Conservation (phyloP, 2,329 filamentous ascomycete genomes). For the Aspergillus novofumigatus region DNA sequence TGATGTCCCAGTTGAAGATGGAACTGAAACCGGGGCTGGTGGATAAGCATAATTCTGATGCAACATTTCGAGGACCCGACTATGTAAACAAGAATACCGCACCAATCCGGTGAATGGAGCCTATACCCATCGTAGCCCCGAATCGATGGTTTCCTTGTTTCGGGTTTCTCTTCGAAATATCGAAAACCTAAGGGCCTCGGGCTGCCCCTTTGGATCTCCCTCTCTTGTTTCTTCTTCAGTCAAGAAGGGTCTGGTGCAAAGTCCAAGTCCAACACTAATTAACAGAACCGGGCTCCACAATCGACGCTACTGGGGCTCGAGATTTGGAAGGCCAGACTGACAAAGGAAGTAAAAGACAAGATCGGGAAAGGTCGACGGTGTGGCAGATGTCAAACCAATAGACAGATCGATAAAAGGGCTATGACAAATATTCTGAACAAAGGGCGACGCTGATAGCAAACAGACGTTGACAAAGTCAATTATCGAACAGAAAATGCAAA, state of each 20-base stretch:
- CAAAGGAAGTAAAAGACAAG: not conserved
- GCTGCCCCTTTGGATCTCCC: not conserved
- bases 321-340: not conserved
- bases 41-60: not conserved
- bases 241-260: not conserved
- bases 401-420: not conserved
- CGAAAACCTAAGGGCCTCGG: not conserved
- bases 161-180: not conserved
- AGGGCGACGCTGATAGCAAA: not conserved
- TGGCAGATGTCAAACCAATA: not conserved
- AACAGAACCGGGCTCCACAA: not conserved
- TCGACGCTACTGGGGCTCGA: not conserved
- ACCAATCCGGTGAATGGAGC: not conserved
- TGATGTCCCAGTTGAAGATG: not conserved
- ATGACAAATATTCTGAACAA: not conserved
- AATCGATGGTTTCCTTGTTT: not conserved
- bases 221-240: not conserved
- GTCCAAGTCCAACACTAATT: not conserved
- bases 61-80: not conserved
- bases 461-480: not conserved
- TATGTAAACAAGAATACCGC: not conserved
- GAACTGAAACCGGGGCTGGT: not conserved
- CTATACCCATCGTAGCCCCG: not conserved
- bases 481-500: not conserved
- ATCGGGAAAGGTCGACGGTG: not conserved